These are phyloP conservation scores for Hemileccinum rubropunctum DNA, from an alignment of 768 basidiomycete genomes.

Conservation along the genomic window DNA sequence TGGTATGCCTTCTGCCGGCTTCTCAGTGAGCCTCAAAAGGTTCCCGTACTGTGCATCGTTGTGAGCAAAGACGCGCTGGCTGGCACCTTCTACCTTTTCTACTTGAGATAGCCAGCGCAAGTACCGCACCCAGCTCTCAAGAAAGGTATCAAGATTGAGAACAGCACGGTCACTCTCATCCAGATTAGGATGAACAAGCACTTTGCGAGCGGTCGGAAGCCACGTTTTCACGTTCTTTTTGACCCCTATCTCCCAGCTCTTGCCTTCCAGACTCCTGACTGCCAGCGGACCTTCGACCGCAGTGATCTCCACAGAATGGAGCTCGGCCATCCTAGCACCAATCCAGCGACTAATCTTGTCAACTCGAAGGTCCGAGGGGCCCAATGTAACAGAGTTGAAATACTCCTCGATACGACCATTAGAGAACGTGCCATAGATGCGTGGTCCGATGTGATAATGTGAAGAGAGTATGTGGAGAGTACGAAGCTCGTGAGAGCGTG, in stretches of 20 bases:
- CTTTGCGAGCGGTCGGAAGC: constrained; percentile 67
- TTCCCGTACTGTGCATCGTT: constrained; percentile 98
- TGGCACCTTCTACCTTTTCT: constrained; percentile 57
- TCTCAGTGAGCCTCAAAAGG: constrained; percentile 63
- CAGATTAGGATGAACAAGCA: constrained; percentile 62
- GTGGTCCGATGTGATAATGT: constrained; percentile 83
- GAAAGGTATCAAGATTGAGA: constrained; percentile 66
- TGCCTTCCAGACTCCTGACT: constrained; percentile 39
- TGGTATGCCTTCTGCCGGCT: constrained; percentile 51
- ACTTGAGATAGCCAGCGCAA: constrained; percentile 62
- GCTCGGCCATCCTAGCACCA: constrained; percentile 92
- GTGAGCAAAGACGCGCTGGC: constrained; percentile 77
- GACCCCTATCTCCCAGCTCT: constrained; percentile 56
- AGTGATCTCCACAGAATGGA: constrained; percentile 87
- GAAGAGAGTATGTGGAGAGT: constrained; percentile 89
- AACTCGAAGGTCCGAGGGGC: constrained; percentile 74
- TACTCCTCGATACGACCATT: constrained; percentile 97
- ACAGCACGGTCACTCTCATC: constrained; percentile 43
- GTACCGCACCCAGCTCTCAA: constrained; percentile 65
- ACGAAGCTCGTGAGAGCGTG: constrained; percentile 81
- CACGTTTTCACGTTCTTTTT: constrained; percentile 69
- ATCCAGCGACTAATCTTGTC: constrained; percentile 79
- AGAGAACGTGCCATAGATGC: constrained; percentile 90
- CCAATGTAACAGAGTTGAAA: constrained; percentile 84
- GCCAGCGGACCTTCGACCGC: constrained; percentile 51